These are phyloP conservation scores for Scutellaria minor DNA, from an alignment of 257 asterid genomes.

Conservation along the genomic window DNA sequence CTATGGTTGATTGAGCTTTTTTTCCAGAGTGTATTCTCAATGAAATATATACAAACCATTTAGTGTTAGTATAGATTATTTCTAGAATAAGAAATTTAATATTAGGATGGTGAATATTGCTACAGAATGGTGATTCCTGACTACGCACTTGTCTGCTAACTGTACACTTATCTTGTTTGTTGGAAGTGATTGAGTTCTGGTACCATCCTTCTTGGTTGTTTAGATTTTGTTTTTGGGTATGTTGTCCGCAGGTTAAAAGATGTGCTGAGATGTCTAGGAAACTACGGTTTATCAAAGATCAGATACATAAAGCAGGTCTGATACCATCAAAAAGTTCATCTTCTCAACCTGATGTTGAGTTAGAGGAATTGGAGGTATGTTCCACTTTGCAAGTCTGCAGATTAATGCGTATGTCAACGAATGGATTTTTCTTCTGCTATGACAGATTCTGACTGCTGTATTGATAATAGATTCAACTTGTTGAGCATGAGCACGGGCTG, in stretches of 20 bases:
- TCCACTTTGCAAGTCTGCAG: slow-evolving; percentile 26
- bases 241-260: slow-evolving; percentile 78
- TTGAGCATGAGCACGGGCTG: slow-evolving; percentile 94
- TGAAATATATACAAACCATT: slow-evolving; percentile 11
- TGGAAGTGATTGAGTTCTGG: slow-evolving; percentile 22
- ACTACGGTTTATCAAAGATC: slow-evolving; percentile 89
- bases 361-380: slow-evolving; percentile 91
- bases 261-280: slow-evolving; percentile 99
- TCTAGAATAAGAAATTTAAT: background rate
- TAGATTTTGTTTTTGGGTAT: slow-evolving; percentile 28
- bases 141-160: slow-evolving; percentile 16
- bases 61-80: background rate
- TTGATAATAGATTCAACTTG: slow-evolving; percentile 69
- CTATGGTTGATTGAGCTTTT: slow-evolving; percentile 5
- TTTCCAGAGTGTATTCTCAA: background rate
- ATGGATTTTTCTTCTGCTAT: slow-evolving; percentile 17
- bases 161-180: slow-evolving; percentile 23
- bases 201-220: slow-evolving; percentile 28
- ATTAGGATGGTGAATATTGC: background rate
- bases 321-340: slow-evolving; percentile 64
- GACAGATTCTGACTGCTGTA: background rate
- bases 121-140: background rate
- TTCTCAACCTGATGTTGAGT: slow-evolving; percentile 83
- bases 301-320: slow-evolving; percentile 87
- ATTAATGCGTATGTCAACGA: slow-evolving; percentile 1